Conservation (phyloP, 176 grass and related monocot genomes). For the Saccharum officinarum region DNA sequence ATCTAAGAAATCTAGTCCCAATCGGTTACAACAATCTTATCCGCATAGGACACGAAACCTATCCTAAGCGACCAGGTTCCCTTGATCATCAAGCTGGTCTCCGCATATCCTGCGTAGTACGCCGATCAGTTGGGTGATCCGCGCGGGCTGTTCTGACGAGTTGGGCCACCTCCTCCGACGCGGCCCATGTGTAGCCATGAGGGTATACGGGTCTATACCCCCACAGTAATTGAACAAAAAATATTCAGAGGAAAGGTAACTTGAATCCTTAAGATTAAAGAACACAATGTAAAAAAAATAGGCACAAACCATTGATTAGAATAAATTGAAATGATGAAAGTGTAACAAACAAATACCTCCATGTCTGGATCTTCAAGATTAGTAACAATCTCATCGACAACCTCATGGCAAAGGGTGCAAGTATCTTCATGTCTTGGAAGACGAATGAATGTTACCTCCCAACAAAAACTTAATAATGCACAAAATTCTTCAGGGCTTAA, state of each 20-base stretch:
- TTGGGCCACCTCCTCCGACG: too few species aligned
- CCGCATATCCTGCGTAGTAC: too few species aligned
- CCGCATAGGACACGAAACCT: too few species aligned
- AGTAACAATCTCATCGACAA: slow-evolving; percentile 44
- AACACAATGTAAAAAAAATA: background rate
- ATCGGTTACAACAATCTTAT: too few species aligned
- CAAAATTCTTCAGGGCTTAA: slow-evolving; percentile 75
- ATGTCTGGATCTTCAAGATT: slow-evolving; percentile 65
- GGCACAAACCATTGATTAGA: background rate
- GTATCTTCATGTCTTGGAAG: slow-evolving; percentile 50
- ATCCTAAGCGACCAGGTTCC: too few species aligned
- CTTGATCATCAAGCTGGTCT: too few species aligned
- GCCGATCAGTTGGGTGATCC: too few species aligned
- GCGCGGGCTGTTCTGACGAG: too few species aligned
- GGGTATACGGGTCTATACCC: too few species aligned
- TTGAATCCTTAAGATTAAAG: background rate
- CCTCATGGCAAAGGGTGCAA: slow-evolving; percentile 67
- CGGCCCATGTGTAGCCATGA: too few species aligned
- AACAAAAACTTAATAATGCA: slow-evolving; percentile 57
- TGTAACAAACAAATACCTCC: slow-evolving; percentile 47
- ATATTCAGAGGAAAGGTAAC: background rate
- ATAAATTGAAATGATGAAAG: background rate
- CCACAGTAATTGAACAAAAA: background rate
- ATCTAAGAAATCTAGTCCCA: too few species aligned
- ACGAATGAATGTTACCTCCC: slow-evolving; percentile 17